Conservation (phyloP, 352 stramenopile genomes). For the Blastocystis hominis region DNA sequence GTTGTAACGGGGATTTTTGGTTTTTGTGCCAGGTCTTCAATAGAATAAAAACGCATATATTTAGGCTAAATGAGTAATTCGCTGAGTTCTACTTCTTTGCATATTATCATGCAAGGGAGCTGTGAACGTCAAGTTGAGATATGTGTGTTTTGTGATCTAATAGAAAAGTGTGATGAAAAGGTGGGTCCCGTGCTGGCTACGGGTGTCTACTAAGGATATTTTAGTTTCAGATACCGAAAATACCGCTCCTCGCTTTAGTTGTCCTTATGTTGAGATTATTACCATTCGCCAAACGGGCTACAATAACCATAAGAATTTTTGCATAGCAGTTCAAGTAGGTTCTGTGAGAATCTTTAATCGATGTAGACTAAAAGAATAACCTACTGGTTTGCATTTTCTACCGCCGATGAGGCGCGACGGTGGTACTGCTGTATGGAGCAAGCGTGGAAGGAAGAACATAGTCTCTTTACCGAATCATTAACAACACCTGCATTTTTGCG, state of each 20-base stretch:
- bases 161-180: slow-evolving; percentile 27
- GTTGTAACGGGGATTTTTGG: neutral
- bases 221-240: neutral
- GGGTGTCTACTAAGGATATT: neutral
- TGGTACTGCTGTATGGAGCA: slow-evolving; percentile 31
- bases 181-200: neutral
- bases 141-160: neutral
- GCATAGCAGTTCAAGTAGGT: slow-evolving; percentile 11
- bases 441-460: slow-evolving; percentile 25
- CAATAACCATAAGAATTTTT: neutral
- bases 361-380: slow-evolving; percentile 15
- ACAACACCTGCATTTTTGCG: neutral
- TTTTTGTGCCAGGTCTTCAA: neutral
- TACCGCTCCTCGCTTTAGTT: neutral
- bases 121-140: slow-evolving; percentile 6
- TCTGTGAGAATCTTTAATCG: neutral
- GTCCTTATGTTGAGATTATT: slow-evolving; percentile 13
- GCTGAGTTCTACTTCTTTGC: neutral
- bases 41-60: neutral
- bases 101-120: neutral
- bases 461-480: neutral
- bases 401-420: neutral
- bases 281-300: neutral
- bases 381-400: slow-evolving; percentile 10
- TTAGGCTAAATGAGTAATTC: neutral